A percentile compares a stretch with the other conserved stretches of the same genome.
Conservation (phyloP, 1,139 yeast species). For the Geotrichum restrictum region DNA sequence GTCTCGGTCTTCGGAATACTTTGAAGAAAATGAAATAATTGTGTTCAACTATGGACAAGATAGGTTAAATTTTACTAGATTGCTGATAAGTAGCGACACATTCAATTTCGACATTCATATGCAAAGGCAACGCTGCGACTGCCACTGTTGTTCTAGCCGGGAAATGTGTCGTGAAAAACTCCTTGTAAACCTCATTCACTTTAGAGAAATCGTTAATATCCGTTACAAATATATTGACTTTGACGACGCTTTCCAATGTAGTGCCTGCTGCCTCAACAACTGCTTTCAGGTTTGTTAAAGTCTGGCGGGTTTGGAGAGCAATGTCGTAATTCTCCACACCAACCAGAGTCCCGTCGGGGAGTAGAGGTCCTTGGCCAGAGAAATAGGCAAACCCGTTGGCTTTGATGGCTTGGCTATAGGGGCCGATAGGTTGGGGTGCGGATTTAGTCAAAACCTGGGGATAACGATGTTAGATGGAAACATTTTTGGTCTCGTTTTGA, state of each 20-base stretch:
- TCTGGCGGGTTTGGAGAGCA: conserved; percentile 80
- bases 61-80: neutral
- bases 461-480: neutral
- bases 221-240: conserved; percentile 80
- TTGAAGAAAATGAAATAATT: too few relatives aligned
- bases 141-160: conserved; percentile 97
- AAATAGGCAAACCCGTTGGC: conserved; percentile 76
- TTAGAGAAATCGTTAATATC: conserved; percentile 79
- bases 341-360: conserved; percentile 68
- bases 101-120: conserved; percentile 66
- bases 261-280: conserved; percentile 81
- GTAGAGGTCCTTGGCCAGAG: conserved; percentile 92
- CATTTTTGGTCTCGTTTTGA: neutral
- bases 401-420: conserved; percentile 90
- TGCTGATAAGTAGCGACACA: conserved; percentile 52
- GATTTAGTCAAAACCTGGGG: conserved; percentile 47
- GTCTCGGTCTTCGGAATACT: too few relatives aligned
- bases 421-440: conserved; percentile 95
- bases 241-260: conserved; percentile 72
- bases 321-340: conserved; percentile 49
- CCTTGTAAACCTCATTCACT: conserved; percentile 77
- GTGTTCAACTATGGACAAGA: too few relatives aligned
- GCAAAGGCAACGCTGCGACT: conserved; percentile 79
- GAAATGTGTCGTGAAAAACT: conserved; percentile 73
- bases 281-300: conserved; percentile 66